A percentile compares a stretch with the other conserved stretches of the same genome.
These are phyloP conservation scores for Wickerhamiella azymoides DNA, from an alignment of 805 yeast genomes.

Conservation along the genomic window DNA sequence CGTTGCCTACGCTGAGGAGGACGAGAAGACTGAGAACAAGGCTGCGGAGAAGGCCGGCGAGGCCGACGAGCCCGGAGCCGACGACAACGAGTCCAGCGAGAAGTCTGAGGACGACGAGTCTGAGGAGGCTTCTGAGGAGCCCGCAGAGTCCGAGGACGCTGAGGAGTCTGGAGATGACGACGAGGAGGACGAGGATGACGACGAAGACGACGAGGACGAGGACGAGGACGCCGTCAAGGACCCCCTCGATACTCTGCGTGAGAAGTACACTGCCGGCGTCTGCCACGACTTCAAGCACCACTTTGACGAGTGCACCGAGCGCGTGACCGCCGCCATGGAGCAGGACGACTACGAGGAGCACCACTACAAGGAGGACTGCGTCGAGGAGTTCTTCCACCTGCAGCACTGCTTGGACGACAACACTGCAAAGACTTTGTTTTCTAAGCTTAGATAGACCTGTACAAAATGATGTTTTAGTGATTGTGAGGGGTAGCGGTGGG, in stretches of 20 bases:
- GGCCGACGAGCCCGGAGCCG: slow-evolving; percentile 16
- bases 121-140: slow-evolving; percentile 10
- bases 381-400: slow-evolving; percentile 95
- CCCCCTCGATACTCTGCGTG: slow-evolving; percentile 48
- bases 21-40: slow-evolving; percentile 22
- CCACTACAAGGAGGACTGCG: slow-evolving; percentile 89
- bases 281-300: slow-evolving; percentile 73
- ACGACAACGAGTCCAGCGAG: slow-evolving; percentile 22
- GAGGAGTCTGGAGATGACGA: slow-evolving; percentile 24
- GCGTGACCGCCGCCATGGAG: slow-evolving; percentile 79
- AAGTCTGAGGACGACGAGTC: slow-evolving; percentile 9
- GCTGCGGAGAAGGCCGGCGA: slow-evolving; percentile 9
- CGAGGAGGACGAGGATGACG: slow-evolving; percentile 37
- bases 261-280: slow-evolving; percentile 35
- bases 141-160: slow-evolving; percentile 20
- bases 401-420: slow-evolving; percentile 87
- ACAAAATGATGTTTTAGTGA: too few relatives aligned
- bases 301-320: slow-evolving; percentile 86
- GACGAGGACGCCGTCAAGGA: slow-evolving; percentile 62
- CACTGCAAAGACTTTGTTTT: slow-evolving; percentile 79
- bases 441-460: slow-evolving; percentile 53
- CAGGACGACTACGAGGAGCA: slow-evolving; percentile 66
- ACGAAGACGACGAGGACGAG: slow-evolving; percentile 44
- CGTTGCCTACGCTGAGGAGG: slow-evolving; percentile 69
- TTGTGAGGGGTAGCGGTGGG: too few relatives aligned